Evolutionary conservation across 2,329 filamentous ascomycete genomes (phyloP).

Genomic region (Apiospora sp.): DNA sequence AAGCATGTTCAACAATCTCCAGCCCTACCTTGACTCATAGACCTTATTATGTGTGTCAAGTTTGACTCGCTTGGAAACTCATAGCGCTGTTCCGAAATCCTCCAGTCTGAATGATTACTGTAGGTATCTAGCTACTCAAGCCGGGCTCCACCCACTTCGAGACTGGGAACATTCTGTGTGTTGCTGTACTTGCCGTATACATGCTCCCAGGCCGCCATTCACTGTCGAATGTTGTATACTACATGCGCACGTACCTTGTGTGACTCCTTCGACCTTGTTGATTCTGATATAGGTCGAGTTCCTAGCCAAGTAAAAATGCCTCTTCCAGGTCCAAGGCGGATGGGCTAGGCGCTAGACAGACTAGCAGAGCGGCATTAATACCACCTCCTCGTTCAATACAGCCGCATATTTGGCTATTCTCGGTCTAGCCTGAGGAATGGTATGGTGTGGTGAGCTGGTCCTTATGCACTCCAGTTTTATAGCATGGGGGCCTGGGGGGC

Average conservation of each 20-base stretch:
- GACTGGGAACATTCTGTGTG: not conserved
- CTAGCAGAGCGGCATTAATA: conserved; percentile 14
- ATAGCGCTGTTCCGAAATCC: conserved; percentile 15
- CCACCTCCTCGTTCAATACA: conserved; percentile 10
- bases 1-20: not conserved
- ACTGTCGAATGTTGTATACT: not conserved
- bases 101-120: not conserved
- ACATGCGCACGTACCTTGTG: not conserved
- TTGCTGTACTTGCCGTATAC: not conserved
- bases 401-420: conserved; percentile 14
- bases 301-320: conserved; percentile 8
- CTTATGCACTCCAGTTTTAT: conserved; percentile 20
- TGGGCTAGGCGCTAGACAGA: conserved; percentile 9
- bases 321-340: conserved; percentile 11
- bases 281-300: not conserved
- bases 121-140: not conserved
- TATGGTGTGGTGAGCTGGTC: conserved; percentile 20
- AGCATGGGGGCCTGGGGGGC: conserved; percentile 1
- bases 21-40: conserved; percentile 6
- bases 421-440: not conserved
- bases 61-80: conserved; percentile 9
- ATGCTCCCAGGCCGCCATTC: not conserved
- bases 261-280: not conserved
- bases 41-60: conserved; percentile 3
- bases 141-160: not conserved